Evolutionary conservation across 768 basidiomycete genomes (phyloP).

Genomic region (Macrolepiota fuliginosa): DNA sequence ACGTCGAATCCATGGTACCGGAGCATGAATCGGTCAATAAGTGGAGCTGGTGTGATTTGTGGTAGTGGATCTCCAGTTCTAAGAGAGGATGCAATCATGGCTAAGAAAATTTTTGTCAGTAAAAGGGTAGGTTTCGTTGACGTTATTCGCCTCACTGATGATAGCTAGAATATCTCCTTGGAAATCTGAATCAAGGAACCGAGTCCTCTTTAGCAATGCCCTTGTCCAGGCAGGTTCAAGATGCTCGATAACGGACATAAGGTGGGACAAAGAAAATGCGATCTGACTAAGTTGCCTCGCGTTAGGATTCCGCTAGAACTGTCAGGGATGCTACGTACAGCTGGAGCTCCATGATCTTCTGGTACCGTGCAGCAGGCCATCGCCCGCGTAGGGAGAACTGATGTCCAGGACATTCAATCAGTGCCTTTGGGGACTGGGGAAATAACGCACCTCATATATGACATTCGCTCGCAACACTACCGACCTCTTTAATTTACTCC

Average conservation of each 20-base stretch:
- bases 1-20: conserved; percentile 61
- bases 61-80: conserved; percentile 75
- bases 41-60: conserved; percentile 82
- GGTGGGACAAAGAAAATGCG: conserved; percentile 64
- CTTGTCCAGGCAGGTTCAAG: conserved; percentile 76
- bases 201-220: conserved; percentile 72
- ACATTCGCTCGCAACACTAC: conserved; percentile 54
- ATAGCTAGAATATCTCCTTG: conserved; percentile 85
- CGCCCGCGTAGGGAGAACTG: conserved; percentile 74
- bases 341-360: conserved; percentile 64
- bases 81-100: conserved; percentile 74
- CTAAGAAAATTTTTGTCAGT: conserved; percentile 28
- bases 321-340: conserved; percentile 39
- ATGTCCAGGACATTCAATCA: neutral
- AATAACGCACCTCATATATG: conserved; percentile 56
- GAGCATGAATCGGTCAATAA: conserved; percentile 46
- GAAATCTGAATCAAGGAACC: conserved; percentile 76
- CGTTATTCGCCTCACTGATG: conserved; percentile 47
- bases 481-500: conserved; percentile 69
- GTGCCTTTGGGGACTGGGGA: neutral
- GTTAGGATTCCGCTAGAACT: neutral
- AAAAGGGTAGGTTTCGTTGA: neutral
- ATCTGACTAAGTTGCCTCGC: conserved; percentile 48
- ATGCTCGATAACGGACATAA: conserved; percentile 69
- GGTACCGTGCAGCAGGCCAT: conserved; percentile 82